These are phyloP conservation scores for Elaeis guineensis DNA, from an alignment of 176 grass and related monocot genomes.

Conservation along the genomic window DNA sequence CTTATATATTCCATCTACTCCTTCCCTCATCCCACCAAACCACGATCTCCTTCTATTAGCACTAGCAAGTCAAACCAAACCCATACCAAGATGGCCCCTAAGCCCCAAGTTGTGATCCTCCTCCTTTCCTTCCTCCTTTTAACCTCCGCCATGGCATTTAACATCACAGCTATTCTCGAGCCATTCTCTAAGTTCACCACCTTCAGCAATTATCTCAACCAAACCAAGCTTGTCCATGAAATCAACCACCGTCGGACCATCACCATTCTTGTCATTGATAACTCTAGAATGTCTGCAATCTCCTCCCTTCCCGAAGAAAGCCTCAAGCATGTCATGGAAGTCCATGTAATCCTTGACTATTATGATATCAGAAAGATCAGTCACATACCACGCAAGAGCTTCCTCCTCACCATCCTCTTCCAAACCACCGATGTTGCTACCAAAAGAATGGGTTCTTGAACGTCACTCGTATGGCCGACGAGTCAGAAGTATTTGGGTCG, in stretches of 20 bases:
- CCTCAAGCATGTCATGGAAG: not conserved
- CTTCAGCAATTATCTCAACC: not conserved
- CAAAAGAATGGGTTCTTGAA: not conserved
- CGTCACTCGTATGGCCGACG: not conserved
- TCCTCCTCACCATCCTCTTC: slow-evolving; percentile 4
- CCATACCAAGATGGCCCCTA: not conserved
- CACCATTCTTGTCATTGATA: slow-evolving; percentile 5
- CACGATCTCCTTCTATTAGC: too few species aligned
- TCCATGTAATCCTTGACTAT: slow-evolving; percentile 10
- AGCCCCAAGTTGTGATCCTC: not conserved
- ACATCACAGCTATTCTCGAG: slow-evolving; percentile 1
- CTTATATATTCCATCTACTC: too few species aligned
- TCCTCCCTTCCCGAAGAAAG: not conserved
- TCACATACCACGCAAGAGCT: not conserved
- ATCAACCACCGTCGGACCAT: not conserved
- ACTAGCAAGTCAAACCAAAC: too few species aligned
- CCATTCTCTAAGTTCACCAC: not conserved
- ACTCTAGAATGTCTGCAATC: not conserved
- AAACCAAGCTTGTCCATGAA: not conserved
- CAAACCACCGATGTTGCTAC: not conserved
- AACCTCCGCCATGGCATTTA: not conserved
- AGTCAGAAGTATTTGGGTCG: not conserved
- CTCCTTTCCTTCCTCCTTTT: not conserved
- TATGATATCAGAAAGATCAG: not conserved
- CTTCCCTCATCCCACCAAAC: too few species aligned